Base-by-base conservation (phyloP, 2,329 filamentous ascomycete species). In the Penicillium frequentans region DNA sequence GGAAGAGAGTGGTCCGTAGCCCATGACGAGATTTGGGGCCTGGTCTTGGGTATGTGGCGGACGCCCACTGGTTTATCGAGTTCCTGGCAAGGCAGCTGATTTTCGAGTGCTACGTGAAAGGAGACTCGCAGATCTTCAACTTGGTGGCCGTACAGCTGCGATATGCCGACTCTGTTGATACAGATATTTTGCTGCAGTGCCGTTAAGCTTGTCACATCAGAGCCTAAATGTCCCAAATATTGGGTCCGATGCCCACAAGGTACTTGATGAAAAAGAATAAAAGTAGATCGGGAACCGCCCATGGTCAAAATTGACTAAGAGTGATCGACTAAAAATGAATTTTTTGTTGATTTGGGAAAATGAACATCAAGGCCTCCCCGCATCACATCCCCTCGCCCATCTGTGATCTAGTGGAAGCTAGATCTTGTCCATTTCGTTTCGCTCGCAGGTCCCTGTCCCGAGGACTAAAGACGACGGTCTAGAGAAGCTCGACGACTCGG, bases 241-340 rank as follows among this genome's bases (percentile, higher is more conserved):
- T 56, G 51, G 61, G 55, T 57, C 55, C 45, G 56, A 58, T 65
- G 55, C 63, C 59, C 61, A 51, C 64, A 66, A 66, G 64, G 64
- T 66, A 61, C 64, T 56, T 62, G 51, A 11, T 8, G 44, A 57
- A 55, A 33, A 57, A 24, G 49, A 60, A 64, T 62, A 65, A 61
- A 62, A 64, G 50, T 55, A 50, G 9, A 33, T 46, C n/a, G 56
- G 48, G 16, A 52, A 58, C 49, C 48, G 54, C 61, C 21, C 49
- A 27, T 47, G n/a, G 33, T 50, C 37, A 37, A 45, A 19, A 47
- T 61, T 60, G 53, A 62, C 48, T 58, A 50, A 45, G 24, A 23
- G 42, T 53, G 43, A 45, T 45, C 50, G 54, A 55, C 57, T 58
- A 46, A 55, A 26, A 26, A 35, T n/a, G 11, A 39, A 19, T 42